Base-by-base conservation (phyloP, 495 filamentous ascomycete genomes). In the Talaromyces borbonicus region DNA sequence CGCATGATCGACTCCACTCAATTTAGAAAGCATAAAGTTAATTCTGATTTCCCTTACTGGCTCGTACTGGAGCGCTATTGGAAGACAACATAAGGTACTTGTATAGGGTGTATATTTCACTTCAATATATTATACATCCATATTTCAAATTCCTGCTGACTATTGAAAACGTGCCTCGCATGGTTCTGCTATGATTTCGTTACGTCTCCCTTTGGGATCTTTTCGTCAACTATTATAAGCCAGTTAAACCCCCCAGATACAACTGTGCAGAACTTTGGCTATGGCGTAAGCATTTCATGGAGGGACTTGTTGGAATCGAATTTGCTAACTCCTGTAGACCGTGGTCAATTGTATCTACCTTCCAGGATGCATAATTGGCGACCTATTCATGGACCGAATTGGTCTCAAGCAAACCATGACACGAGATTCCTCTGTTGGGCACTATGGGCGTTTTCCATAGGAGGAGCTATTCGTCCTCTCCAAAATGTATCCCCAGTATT, bases 301-400 rank as follows among this genome's bases (percentile, higher is more conserved):
- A 22, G 4, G n/a, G 19, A 26, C n/a, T 41, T n/a, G 33, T 12
- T 11, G 5, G 32, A n/a, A 9, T n/a, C 42, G 22, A 22, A 24
- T 14, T 32, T 4, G 15, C 42, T 45, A 33, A 45, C n/a, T 50
- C 29, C 50, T 8, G 30, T 16, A 62, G 59, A 65, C 67, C 1
- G 61, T 72, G 0, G 62, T 74, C 43, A 73, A 74, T 44, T 69
- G 60, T 48, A 74, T 76, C 53, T 64, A 67, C 43, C 60, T 74
- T 4, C 71, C 69, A 0, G 73, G 70, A 0, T 61, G 60, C 22
- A 51, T 77, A 9, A 22, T 73, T n/a, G 72, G 72, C 25, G 73
- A 63, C 8, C 53, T 61, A 5, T 52, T 75, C 5, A 68, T 68
- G 58, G 72, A 77, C 51, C 53, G 56, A 3, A 75, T 74, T 32